Percentiles rank a stretch among this genome's conserved stretches.
phyloP scores from a whole-genome alignment of 257 asterid species.

The Solanum tarijense region DNA sequence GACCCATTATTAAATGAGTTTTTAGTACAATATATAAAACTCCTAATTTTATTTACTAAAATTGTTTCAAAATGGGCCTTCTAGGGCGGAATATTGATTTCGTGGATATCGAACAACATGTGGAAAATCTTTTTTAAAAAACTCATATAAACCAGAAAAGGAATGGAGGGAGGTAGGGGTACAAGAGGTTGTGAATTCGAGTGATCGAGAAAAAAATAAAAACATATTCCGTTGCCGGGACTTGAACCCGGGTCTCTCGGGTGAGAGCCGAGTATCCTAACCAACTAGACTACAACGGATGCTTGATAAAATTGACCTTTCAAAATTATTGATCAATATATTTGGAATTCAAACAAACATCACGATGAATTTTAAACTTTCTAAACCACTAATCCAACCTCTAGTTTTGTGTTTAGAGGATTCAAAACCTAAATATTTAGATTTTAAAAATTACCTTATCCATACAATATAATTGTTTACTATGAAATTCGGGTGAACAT shows the following conservation, averaged over 20 bases:
- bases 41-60: neutral
- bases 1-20: neutral
- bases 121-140: no score
- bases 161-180: no score
- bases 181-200: neutral
- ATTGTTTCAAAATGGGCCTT: neutral
- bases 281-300: slow-evolving; percentile 98
- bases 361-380: neutral
- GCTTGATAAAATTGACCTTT: neutral
- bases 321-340: no score
- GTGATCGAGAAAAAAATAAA: neutral
- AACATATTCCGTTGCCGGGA: slow-evolving; percentile 52
- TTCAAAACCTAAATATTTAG: neutral
- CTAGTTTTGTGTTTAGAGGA: neutral
- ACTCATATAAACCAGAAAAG: no score
- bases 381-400: neutral
- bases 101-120: neutral
- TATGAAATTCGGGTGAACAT: neutral
- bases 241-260: slow-evolving; percentile 93
- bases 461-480: neutral
- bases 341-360: neutral
- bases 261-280: slow-evolving; percentile 99
- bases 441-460: neutral
- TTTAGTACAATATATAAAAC: neutral
- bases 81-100: neutral